Conservation (phyloP, 2,329 filamentous ascomycete species). For the Macrophomina pseudophaseolina region DNA sequence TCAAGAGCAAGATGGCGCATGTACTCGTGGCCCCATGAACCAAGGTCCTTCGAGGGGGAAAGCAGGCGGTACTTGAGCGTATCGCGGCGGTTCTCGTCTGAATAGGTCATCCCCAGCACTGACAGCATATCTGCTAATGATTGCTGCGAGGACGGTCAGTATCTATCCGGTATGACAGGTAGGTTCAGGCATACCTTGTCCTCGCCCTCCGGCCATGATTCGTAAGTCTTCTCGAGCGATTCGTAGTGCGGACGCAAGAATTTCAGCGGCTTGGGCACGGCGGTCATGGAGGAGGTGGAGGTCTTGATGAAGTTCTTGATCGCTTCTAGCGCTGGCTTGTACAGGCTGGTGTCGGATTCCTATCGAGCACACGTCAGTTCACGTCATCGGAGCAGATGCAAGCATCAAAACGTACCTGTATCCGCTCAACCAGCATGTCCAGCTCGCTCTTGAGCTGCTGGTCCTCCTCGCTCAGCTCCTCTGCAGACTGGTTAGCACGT, state of each 20-base stretch:
- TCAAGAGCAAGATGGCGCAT: conserved; percentile 93
- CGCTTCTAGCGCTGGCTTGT: conserved; percentile 89
- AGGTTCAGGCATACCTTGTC: conserved; percentile 68
- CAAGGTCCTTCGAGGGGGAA: conserved; percentile 88
- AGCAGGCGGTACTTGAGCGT: conserved; percentile 94
- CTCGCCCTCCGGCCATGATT: conserved; percentile 81
- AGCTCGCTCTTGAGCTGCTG: conserved; percentile 98
- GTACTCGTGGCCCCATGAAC: conserved; percentile 98
- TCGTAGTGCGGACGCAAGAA: conserved; percentile 97
- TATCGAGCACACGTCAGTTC: conserved; percentile 12
- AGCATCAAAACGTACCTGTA: conserved; percentile 67
- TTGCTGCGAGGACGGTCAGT: conserved; percentile 51
- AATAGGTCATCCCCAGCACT: conserved; percentile 98
- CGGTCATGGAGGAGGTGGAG: conserved; percentile 98
- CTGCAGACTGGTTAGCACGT: conserved; percentile 47
- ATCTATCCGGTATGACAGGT: background rate
- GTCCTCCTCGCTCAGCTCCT: conserved; percentile 97
- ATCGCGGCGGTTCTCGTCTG: conserved; percentile 93
- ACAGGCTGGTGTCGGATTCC: conserved; percentile 86
- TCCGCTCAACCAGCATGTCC: conserved; percentile 94
- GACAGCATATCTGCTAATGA: conserved; percentile 93
- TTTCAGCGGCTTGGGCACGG: conserved; percentile 96
- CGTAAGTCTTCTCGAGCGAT: conserved; percentile 83
- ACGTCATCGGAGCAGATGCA: background rate
- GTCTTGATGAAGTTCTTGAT: conserved; percentile 99